Evolutionary conservation across 441 rosid genomes (phyloP), one percentile per base, ranked within the genome.

Genomic region (Pelargonium fulgidum): DNA sequence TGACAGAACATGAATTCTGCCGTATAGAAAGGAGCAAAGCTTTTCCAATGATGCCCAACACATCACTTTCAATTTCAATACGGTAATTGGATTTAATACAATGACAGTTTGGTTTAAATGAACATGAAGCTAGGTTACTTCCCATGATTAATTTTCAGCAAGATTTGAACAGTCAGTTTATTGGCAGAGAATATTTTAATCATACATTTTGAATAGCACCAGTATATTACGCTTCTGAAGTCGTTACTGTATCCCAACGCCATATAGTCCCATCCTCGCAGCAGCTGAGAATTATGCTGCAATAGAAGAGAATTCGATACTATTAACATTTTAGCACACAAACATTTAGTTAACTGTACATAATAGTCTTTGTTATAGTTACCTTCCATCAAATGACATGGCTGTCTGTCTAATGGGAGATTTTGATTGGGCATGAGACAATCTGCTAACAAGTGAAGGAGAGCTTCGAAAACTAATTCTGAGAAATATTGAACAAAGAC

Each of bases 221-320:
- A 39, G 42, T 39, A 39, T 7, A 39, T 7, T 39, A 39, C 42
- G 9, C 42, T 39, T 39, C 42, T 7, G 7, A 73, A 44, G 83
- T 75, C 62, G 85, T 67, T 29, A 77, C 56, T 4, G 79, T 84
- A 77, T 94, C 97, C 97, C 99, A 91, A 5, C 99, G 93, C 97
- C 97, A 91, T 73, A 91, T 87, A 0, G 97, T 87, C 54, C 97
- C 99, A 69, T 94, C 99, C 78, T 94, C 96, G 3, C 96, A 92
- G 79, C 92, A 86, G 77, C 96, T 85, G 47, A 94, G 93, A 71
- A 94, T 94, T 56, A 91, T 94, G 83, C 99, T 94, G 91, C 79
- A 76, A 67, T 68, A 67, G 67, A 68, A 64, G 24, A n/a, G 33
- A 72, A 48, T 50, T 67, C 54, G 14, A 44, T 0, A 26, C 16